These are phyloP conservation scores for Sarcocystis neurona DNA, from an alignment of 169 alveolate genomes.

Conservation along the genomic window DNA sequence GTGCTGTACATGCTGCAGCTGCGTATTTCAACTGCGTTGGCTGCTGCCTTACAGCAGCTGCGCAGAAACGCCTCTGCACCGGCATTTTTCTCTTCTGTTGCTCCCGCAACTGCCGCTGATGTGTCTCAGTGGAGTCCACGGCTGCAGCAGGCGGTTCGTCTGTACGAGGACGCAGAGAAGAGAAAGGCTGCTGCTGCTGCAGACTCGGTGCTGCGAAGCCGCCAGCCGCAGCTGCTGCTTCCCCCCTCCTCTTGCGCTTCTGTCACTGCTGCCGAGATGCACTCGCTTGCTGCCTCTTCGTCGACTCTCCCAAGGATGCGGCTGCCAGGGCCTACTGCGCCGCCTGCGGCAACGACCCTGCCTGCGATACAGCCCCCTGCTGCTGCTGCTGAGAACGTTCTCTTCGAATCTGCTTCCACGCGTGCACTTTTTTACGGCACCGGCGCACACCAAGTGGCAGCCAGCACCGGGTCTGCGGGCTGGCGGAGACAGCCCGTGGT, in stretches of 20 bases:
- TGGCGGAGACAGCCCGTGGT: too few relatives aligned
- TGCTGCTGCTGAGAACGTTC: too few relatives aligned
- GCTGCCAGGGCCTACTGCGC: background rate
- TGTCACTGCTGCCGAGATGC: too few relatives aligned
- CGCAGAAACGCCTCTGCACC: background rate
- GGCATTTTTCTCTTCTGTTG: background rate
- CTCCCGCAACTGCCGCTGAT: background rate
- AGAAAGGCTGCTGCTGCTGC: background rate
- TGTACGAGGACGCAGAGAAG: background rate
- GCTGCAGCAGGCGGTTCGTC: background rate
- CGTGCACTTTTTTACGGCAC: too few relatives aligned
- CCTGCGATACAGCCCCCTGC: too few relatives aligned
- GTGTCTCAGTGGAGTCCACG: background rate
- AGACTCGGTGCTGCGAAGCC: background rate
- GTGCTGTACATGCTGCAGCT: background rate
- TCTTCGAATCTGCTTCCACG: too few relatives aligned
- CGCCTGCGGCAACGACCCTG: background rate
- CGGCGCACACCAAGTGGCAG: too few relatives aligned
- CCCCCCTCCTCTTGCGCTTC: background rate
- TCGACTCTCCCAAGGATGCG: background rate
- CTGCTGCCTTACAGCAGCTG: background rate
- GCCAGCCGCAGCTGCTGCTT: background rate
- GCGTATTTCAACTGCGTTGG: background rate
- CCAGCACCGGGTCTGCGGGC: too few relatives aligned
- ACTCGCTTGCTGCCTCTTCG: background rate